These are phyloP conservation scores for Rhynchospora breviuscula DNA, from an alignment of 176 grass and related monocot genomes.

Conservation along the genomic window DNA sequence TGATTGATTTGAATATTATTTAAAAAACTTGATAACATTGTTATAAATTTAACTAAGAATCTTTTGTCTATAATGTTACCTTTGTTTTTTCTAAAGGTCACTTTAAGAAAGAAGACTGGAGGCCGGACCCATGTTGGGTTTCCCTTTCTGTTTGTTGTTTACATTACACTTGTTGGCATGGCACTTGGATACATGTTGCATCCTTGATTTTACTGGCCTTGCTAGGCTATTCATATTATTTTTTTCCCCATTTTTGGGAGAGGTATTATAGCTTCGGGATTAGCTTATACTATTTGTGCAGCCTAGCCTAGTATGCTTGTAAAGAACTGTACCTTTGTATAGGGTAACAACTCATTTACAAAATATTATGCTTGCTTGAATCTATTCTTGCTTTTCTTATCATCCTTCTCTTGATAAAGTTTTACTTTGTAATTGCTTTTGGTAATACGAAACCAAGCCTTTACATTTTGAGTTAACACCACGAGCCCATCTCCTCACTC, in stretches of 20 bases:
- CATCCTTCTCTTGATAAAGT: background rate
- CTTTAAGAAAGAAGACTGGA: conserved; percentile 45
- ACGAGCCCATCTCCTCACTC: no score
- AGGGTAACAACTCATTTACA: conserved; percentile 17
- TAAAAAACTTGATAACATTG: background rate
- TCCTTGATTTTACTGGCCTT: conserved; percentile 34
- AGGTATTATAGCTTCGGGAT: background rate
- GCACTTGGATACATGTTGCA: conserved; percentile 62
- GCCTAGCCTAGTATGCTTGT: conserved; percentile 7
- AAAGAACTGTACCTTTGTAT: conserved; percentile 21
- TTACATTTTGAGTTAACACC: no score
- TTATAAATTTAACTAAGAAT: background rate
- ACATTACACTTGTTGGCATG: conserved; percentile 59
- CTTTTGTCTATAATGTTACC: background rate
- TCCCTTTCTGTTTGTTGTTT: conserved; percentile 79
- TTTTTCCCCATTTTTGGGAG: background rate
- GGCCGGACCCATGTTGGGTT: conserved; percentile 55
- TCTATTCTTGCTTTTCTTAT: background rate
- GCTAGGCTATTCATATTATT: conserved; percentile 18
- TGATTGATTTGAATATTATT: background rate
- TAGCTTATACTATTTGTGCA: conserved; percentile 18
- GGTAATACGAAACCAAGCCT: background rate
- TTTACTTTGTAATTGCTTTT: background rate
- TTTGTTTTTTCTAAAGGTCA: conserved; percentile 33
- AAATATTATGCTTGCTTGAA: background rate